Evolutionary conservation across 805 yeast species (phyloP).

Genomic region (Candida piceae): DNA sequence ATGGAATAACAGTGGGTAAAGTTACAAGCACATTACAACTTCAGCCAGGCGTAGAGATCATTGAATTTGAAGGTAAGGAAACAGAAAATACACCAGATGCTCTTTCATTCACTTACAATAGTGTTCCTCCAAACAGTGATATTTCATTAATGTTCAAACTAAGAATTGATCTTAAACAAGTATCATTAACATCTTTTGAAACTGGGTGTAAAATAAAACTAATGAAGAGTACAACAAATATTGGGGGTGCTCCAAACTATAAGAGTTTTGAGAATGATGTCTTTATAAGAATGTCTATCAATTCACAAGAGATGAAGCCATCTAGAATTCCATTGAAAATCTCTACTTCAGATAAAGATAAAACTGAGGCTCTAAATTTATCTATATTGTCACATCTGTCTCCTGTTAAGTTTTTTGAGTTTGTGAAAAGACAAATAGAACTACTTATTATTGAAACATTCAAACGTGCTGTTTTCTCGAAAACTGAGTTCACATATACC

Average conservation of each 20-base stretch:
- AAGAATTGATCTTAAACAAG: conserved; percentile 14
- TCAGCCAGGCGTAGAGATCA: conserved; percentile 16
- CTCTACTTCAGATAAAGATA: too few species aligned
- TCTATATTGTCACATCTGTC: conserved; percentile 31
- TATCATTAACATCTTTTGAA: conserved; percentile 11
- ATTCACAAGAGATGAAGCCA: conserved; percentile 1
- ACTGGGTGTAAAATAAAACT: conserved; percentile 15
- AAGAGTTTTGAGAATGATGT: conserved; percentile 4
- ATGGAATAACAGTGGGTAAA: conserved; percentile 14
- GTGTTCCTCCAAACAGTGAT: conserved; percentile 19
- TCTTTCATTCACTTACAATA: conserved; percentile 8
- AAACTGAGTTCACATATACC: conserved; percentile 5
- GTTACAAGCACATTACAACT: conserved; percentile 13
- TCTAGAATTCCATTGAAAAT: conserved; percentile 19
- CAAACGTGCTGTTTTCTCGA: conserved; percentile 12
- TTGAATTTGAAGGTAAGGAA: conserved; percentile 14
- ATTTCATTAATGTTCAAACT: conserved; percentile 22
- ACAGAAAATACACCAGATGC: not conserved
- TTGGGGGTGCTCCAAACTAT: conserved; percentile 3
- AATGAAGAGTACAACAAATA: conserved; percentile 4
- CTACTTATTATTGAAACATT: conserved; percentile 24
- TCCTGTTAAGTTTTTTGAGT: conserved; percentile 30
- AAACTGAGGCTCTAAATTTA: conserved; percentile 21
- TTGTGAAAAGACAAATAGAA: conserved; percentile 34
- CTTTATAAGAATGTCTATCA: conserved; percentile 8